Evolutionary conservation across 169 alveolate species (phyloP), one percentile per base, ranked within the genome.

Genomic region (Condylostoma magnum): DNA sequence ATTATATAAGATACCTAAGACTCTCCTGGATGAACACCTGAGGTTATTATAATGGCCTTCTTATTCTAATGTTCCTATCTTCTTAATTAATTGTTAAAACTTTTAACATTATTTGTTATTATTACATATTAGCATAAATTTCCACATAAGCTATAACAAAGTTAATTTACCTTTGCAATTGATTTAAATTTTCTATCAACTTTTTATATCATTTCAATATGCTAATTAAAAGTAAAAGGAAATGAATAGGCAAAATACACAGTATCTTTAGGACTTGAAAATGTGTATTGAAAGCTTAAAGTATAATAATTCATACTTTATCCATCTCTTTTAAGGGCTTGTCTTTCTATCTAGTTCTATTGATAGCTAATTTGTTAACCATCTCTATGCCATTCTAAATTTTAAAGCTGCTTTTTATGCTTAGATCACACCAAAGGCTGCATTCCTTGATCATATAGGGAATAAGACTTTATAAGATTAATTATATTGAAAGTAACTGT

Each of bases 1-100:
- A 87, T 66, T 33, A 92, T 85, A 79, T 77, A 94, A 48, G 91
- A 76, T 1, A 95, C 86, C 3, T 85, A 83, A 0, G 95, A 79
- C 71, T 94, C 97, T 34, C 96, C 95, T 10, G 97, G 97, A 68
- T 94, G 97, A 18, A 86, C 92, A 33, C 98, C 68, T 0, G 94
- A 94, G 3, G 90, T 86, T 50, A 93, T 78, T 0, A 89, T 84
- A 20, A 95, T 85, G 31, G 66, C 76, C 50, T 67, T 67, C 36
- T 67, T 67, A 22, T 34, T 38, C 6, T 27, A 22, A 63, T 15
- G 31, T 37, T 30, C 37, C 37, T 6, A 30, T 63, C 12, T 67
- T 25, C 50, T 46, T 2, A 27, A 31, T 41, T 41, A 47, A 15
- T 47, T 3, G 15, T 50, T 18, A 8, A 48, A 67, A 12, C 36